Evolutionary conservation across 306 rosid genomes (phyloP), one percentile per base, ranked within the genome.

Genomic region (Herpetospermum pedunculosum): DNA sequence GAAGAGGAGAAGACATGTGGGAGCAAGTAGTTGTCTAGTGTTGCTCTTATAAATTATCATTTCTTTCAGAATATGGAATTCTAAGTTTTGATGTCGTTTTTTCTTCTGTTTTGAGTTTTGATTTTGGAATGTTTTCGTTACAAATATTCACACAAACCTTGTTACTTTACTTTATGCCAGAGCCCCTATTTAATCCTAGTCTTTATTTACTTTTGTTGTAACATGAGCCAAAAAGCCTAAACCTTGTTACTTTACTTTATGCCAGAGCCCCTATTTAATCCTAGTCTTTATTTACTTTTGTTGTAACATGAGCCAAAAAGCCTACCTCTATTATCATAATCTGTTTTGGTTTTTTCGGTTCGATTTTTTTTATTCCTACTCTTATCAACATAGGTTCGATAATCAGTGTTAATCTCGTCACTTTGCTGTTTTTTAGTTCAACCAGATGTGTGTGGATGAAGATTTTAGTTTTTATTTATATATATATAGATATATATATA

Each of bases 1-100:
- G 35, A 63, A 5, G 28, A 19, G 8, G 8, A 26, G 32, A 5
- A 67, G 23, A 21, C 38, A 18, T n/a, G 25, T 35, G 67, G 37
- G 76, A 53, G n/a, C 15, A 34, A 48, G 67, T 53, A 52, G 67
- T n/a, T n/a, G n/a, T 70, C 43, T 46, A 70, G 74, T 70, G 74
- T 16, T 44, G 37, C 34, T 70, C 4, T 16, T 7, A 15, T 50
- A 41, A 46, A n/a, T n/a, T 16, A 5, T 44, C 74, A 28, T 69
- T 43, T 69, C 23, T 46, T 16, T 28, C 43, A 29, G 74, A 47
- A 46, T 15, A 10, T 46, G 43, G 41, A 47, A 72, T 34, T 72
- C 64, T 34, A 72, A 72, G 49, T 72, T 72, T 50, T 50, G 76
- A 49, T 9, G 29, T 28, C 16, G 64, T 35, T 40, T 68, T n/a